Evolutionary conservation across 257 asterid species (phyloP), one percentile per base, ranked within the genome.

Genomic region (Handroanthus guayacan): DNA sequence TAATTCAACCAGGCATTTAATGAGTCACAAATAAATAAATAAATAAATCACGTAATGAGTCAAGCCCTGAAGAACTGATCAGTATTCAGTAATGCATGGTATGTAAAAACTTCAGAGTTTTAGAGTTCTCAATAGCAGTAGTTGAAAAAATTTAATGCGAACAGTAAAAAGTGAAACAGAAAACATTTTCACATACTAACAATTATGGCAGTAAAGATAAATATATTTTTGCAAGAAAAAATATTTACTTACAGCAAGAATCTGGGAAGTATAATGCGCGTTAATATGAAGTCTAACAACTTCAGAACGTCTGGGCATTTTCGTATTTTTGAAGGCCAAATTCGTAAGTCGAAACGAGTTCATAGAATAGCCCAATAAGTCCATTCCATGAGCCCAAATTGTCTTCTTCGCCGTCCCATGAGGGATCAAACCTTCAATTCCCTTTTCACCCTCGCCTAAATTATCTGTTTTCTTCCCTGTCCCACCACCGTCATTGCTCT

Each of bases 311-410:
- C 90, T 80, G 6, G 94, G 87, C 77, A 65, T 3, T 76, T 82
- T 86, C 0, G 81, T 58, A 50, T 82, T 87, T 50, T 77, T 56
- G 58, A 92, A 92, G 39, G 71, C 71, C 65, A 92, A 68, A 82
- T 92, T 88, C 0, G 93, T 83, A 4, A 88, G 74, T 72, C 89
- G 71, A 0, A 88, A 50, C 0, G 93, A 84, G 68, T 77, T 88
- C 47, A 92, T 77, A 1, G 96, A 87, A 43, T 92, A 92, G 41
- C 93, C 94, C 81, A 92, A 63, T 84, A 82, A 76, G 65, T 90
- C 92, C 76, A 82, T 6, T 13, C 96, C 96, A 45, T 84, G 97
- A 1, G 84, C 88, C 97, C 97, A 92, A 0, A 92, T 1, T 0
- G 85, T 82, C 84, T 92, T 92, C 79, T 83, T 90, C 0, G 73